Evolutionary conservation across 768 basidiomycete species (phyloP), one percentile per base, ranked within the genome.

Genomic region (Stropharia rugosoannulata): DNA sequence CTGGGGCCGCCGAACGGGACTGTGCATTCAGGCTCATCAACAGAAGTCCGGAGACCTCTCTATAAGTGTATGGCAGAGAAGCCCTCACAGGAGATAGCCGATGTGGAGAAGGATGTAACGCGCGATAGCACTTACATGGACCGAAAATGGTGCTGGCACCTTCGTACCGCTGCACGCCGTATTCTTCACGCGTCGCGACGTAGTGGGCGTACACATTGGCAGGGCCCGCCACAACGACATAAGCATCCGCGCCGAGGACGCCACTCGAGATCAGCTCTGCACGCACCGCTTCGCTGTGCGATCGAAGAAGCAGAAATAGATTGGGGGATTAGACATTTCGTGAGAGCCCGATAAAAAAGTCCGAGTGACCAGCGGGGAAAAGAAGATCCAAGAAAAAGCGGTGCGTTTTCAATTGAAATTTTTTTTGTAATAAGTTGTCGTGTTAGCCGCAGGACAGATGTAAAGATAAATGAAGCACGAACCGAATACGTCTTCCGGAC

Each of bases 81-180:
- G 36, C 2, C 46, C 22, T 22, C 22, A 2, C 18, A 10, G 40
- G 35, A 32, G 13, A 37, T 35, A 50, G 38, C 19, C 39, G 27
- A 29, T 43, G 22, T 22, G 22, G 48, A 36, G 41, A 25, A 37
- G 47, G 49, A 38, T 55, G 55, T 52, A 44, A 10, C 29, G 29
- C 5, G 29, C 5, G 29, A 29, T 44, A 16, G n/a, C 4, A 75
- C 85, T 67, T 60, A 90, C 90, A 80, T 55, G 78, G 83, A 38
- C 90, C 90, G 68, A 83, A 91, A 43, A 91, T 76, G 8, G 87
- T 91, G 42, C 89, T 90, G 0, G 87, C 89, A 48, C 89, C 90
- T 70, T 92, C 90, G 61, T 90, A 90, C 48, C 90, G 78, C 68
- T 92, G 90, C 12, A 88, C 70, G 19, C 76, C 70, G 66, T 89